These are phyloP conservation scores for Escovopsis sp. DNA, from an alignment of 2,329 filamentous ascomycete genomes.

Conservation along the genomic window DNA sequence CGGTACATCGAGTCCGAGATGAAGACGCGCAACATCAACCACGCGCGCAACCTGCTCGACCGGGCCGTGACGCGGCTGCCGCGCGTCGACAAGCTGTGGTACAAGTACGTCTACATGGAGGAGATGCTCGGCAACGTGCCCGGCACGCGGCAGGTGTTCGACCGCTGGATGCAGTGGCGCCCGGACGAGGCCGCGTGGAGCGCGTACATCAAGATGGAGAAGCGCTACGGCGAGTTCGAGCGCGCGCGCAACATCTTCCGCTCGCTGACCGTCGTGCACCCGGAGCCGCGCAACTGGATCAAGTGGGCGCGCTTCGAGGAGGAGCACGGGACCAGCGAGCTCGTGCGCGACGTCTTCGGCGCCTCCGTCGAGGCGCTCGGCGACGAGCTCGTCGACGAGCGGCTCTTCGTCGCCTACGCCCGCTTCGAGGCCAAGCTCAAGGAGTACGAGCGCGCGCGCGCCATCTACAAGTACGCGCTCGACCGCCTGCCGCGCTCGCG, in stretches of 20 bases:
- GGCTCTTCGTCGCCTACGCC: slow-evolving; percentile 90
- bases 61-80: slow-evolving; percentile 87
- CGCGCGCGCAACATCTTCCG: slow-evolving; percentile 81
- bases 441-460: slow-evolving; percentile 82
- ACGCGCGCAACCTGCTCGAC: slow-evolving; percentile 87
- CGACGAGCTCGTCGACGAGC: slow-evolving; percentile 92
- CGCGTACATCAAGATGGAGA: slow-evolving; percentile 94
- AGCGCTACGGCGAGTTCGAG: slow-evolving; percentile 84
- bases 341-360: slow-evolving; percentile 85
- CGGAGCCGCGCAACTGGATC: slow-evolving; percentile 93
- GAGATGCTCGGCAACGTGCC: slow-evolving; percentile 92
- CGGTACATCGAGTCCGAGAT: slow-evolving; percentile 94
- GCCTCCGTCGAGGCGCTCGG: slow-evolving; percentile 77
- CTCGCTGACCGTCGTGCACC: slow-evolving; percentile 81
- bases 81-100: slow-evolving; percentile 92
- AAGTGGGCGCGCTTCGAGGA: slow-evolving; percentile 98
- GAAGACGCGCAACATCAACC: slow-evolving; percentile 85
- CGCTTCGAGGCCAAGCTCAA: slow-evolving; percentile 88
- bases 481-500: slow-evolving; percentile 82
- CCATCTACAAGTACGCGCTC: slow-evolving; percentile 93
- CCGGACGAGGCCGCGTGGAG: slow-evolving; percentile 92
- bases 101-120: slow-evolving; percentile 98
- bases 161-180: slow-evolving; percentile 97
- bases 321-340: slow-evolving; percentile 80
- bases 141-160: slow-evolving; percentile 85